Percentiles rank a stretch among this genome's conserved stretches.
Conservation (phyloP, 192 early-diverging fungal genomes). For the Radiomyces spectabilis region DNA sequence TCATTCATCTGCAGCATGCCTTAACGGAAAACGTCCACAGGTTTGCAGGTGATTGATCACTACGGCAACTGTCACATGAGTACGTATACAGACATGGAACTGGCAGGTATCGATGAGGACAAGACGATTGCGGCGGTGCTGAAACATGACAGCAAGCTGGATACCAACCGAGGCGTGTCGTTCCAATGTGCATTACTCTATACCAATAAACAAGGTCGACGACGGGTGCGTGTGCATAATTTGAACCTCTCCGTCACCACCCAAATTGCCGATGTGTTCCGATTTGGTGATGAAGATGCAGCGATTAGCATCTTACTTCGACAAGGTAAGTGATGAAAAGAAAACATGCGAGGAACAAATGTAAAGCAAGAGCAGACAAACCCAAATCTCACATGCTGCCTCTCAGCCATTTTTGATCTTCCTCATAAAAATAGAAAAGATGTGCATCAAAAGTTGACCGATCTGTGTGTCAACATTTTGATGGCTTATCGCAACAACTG, state of each 20-base stretch:
- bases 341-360: not conserved
- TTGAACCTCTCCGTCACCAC: conserved; percentile 71
- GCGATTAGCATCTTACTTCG: conserved; percentile 83
- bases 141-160: conserved; percentile 88
- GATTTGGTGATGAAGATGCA: conserved; percentile 87
- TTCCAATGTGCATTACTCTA: conserved; percentile 97
- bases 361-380: not conserved
- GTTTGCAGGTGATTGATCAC: conserved; percentile 80
- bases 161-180: conserved; percentile 75
- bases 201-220: conserved; percentile 84
- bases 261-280: conserved; percentile 80
- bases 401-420: conserved; percentile 23
- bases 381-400: not conserved
- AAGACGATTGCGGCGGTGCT: conserved; percentile 83
- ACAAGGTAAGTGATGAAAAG: conserved; percentile 42
- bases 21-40: conserved; percentile 13
- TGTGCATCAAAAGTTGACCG: conserved; percentile 79
- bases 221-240: conserved; percentile 91
- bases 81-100: conserved; percentile 88
- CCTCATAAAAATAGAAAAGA: conserved; percentile 31
- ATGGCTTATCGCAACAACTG: conserved; percentile 89
- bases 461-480: conserved; percentile 84
- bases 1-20: not conserved
- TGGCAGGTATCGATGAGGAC: conserved; percentile 84
- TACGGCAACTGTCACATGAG: conserved; percentile 95